Evolutionary conservation across 2,329 filamentous ascomycete species (phyloP).

Genomic region (Chrysosporium queenslandicum): DNA sequence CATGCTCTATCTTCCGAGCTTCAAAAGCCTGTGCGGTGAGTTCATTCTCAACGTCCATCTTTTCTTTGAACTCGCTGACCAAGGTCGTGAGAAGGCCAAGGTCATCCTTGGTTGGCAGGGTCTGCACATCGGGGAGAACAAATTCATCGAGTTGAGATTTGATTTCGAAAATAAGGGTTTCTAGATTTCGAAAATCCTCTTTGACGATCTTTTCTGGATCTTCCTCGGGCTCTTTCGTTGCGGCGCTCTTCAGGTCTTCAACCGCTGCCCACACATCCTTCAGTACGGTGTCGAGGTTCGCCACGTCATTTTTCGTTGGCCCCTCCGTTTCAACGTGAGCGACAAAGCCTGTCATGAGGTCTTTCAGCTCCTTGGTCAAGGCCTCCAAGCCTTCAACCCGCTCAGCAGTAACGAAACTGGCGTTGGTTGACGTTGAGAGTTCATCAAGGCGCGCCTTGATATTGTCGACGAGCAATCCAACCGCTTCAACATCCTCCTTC

Average conservation of each 20-base stretch:
- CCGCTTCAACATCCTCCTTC: constrained; percentile 79
- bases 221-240: constrained; percentile 39
- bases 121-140: constrained; percentile 58
- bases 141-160: constrained; percentile 68
- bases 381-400: constrained; percentile 54
- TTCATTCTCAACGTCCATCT: constrained; percentile 54
- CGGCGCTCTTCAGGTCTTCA: constrained; percentile 54
- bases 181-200: constrained; percentile 70
- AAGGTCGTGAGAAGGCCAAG: constrained; percentile 59
- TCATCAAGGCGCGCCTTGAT: constrained; percentile 84
- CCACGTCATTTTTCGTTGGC: constrained; percentile 69
- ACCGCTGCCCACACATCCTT: constrained; percentile 65
- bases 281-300: constrained; percentile 62
- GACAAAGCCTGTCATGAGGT: constrained; percentile 57
- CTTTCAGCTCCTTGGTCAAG: constrained; percentile 64
- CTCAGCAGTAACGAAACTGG: constrained; percentile 56
- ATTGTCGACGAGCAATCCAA: constrained; percentile 81
- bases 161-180: constrained; percentile 72
- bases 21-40: constrained; percentile 70
- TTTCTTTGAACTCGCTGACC: constrained; percentile 51
- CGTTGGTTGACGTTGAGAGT: constrained; percentile 54
- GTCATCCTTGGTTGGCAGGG: constrained; percentile 66
- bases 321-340: constrained; percentile 57
- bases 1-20: constrained; percentile 73
- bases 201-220: constrained; percentile 61